These are phyloP conservation scores for Neurospora sp. DNA, from an alignment of 2,329 filamentous ascomycete genomes.

Conservation along the genomic window DNA sequence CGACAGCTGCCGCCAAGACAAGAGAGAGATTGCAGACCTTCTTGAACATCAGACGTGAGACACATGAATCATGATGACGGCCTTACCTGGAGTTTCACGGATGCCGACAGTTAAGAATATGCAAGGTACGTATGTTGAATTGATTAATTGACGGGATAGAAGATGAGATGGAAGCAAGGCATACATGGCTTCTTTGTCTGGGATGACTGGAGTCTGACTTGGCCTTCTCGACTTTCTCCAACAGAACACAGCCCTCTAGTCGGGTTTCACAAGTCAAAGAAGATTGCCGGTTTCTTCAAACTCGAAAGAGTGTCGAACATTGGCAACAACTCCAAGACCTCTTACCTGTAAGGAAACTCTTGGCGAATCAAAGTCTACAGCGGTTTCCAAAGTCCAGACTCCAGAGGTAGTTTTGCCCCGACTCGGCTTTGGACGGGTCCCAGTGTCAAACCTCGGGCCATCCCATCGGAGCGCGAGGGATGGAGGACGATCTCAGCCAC, in stretches of 20 bases:
- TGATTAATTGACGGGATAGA: not conserved
- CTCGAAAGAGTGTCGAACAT: not conserved
- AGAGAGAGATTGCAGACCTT: not conserved
- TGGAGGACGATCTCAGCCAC: not conserved
- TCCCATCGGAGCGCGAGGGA: not conserved
- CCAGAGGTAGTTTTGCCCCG: not conserved
- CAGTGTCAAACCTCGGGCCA: not conserved
- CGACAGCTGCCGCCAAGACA: not conserved
- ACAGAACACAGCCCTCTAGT: not conserved
- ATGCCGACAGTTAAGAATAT: not conserved
- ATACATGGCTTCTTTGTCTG: not conserved
- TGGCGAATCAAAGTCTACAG: not conserved
- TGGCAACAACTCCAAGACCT: not conserved
- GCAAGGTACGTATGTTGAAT: not conserved
- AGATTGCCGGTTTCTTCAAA: not conserved
- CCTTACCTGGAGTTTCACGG: not conserved
- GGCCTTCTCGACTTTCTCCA: not conserved
- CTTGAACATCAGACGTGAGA: not conserved
- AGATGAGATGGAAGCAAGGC: not conserved
- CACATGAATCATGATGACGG: not conserved
- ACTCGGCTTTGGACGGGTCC: not conserved
- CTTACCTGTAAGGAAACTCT: not conserved
- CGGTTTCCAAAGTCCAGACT: not conserved
- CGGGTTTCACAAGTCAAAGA: not conserved
- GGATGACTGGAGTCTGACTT: not conserved